A percentile compares a stretch with the other conserved stretches of the same genome.
Conservation (phyloP, 306 rosid species). For the Styphnolobium japonicum region DNA sequence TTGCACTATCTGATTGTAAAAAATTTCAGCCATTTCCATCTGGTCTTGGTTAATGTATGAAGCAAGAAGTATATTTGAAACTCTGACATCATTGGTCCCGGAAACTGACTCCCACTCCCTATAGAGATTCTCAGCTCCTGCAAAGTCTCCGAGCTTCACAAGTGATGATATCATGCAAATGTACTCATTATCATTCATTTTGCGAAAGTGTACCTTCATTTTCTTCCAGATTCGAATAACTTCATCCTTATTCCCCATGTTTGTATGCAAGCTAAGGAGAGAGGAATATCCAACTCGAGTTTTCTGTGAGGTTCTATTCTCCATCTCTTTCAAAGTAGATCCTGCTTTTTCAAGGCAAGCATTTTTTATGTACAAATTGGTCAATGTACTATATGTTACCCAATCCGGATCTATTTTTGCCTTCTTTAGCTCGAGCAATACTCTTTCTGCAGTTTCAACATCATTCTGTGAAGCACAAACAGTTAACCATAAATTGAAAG, state of each 20-base stretch:
- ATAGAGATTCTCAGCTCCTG: constrained; percentile 76
- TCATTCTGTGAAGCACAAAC: constrained; percentile 62
- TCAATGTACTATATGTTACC: constrained; percentile 71
- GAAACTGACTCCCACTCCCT: constrained; percentile 77
- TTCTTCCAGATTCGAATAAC: constrained; percentile 69
- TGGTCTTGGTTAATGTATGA: constrained; percentile 64
- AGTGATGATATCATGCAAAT: constrained; percentile 83
- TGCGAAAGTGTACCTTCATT: constrained; percentile 59
- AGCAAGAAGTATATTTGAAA: constrained; percentile 74
- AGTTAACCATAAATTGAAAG: constrained; percentile 69
- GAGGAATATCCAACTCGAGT: constrained; percentile 69
- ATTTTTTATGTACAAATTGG: constrained; percentile 69
- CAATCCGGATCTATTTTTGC: constrained; percentile 68
- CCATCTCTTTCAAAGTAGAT: constrained; percentile 81
- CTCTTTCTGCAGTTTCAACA: constrained; percentile 69
- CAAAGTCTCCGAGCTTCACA: constrained; percentile 62
- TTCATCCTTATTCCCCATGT: constrained; percentile 72
- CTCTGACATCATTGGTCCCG: constrained; percentile 65
- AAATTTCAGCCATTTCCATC: constrained; percentile 65
- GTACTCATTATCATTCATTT: constrained; percentile 79
- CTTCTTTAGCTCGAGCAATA: constrained; percentile 69
- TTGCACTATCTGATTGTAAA: constrained; percentile 44
- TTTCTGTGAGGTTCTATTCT: constrained; percentile 46
- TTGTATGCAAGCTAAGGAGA: constrained; percentile 76
- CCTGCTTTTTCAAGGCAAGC: constrained; percentile 60